These are phyloP conservation scores for Scheffersomyces insectosa DNA, from an alignment of 1,139 yeast genomes.

Conservation along the genomic window DNA sequence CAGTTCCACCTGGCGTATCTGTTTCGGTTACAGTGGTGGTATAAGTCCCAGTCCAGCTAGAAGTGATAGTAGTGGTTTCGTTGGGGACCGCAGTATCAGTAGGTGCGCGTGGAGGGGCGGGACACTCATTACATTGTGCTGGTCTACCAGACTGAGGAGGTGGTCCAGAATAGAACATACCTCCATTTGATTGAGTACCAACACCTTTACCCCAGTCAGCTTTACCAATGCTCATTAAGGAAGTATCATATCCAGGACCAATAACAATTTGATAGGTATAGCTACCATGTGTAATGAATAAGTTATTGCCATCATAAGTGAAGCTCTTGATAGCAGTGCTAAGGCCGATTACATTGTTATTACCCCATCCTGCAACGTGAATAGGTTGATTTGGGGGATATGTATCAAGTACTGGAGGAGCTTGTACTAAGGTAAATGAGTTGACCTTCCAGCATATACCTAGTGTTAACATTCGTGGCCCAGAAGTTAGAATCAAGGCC, in stretches of 20 bases:
- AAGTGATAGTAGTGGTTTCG: conserved; percentile 1
- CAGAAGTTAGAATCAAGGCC: conserved; percentile 13
- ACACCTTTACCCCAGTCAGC: conserved; percentile 2
- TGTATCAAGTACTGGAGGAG: conserved; percentile 11
- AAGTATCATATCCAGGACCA: conserved; percentile 2
- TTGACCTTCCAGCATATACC: conserved; percentile 9
- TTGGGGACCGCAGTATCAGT: neutral
- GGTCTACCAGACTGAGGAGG: conserved; percentile 2
- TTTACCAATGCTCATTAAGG: neutral
- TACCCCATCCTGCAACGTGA: conserved; percentile 18
- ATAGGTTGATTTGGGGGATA: conserved; percentile 8
- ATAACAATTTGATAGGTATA: neutral
- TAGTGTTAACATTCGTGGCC: conserved; percentile 9
- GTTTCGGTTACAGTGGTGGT: conserved; percentile 3
- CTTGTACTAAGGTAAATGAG: conserved; percentile 9
- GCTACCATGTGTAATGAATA: conserved; percentile 1
- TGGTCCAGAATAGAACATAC: conserved; percentile 1
- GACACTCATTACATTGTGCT: conserved; percentile 1
- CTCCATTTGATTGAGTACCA: neutral
- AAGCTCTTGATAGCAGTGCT: conserved; percentile 7
- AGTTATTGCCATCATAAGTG: neutral
- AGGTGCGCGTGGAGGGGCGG: conserved; percentile 1
- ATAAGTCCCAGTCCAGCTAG: conserved; percentile 5
- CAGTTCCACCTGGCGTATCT: conserved; percentile 5
- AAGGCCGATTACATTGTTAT: conserved; percentile 15